Evolutionary conservation across 345 rosid species (phyloP).

Genomic region (Corchorus olitorius): DNA sequence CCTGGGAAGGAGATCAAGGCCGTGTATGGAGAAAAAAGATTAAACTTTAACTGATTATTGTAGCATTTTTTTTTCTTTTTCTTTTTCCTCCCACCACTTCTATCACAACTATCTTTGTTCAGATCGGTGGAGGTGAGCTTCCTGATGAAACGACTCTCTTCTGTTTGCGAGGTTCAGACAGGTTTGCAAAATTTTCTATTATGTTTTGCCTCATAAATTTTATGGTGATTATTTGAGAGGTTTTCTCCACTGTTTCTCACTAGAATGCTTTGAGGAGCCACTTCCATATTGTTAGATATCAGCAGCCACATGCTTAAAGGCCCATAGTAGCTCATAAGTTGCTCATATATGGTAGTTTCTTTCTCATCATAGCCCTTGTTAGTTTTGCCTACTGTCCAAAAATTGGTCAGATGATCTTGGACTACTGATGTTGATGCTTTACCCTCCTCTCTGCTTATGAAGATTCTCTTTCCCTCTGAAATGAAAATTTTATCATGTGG

Average conservation of each 20-base stretch:
- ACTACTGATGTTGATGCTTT: neutral
- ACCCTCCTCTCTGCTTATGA: too few species aligned
- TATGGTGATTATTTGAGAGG: conserved; percentile 18
- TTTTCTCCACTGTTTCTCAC: neutral
- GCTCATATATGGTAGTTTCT: neutral
- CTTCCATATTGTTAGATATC: conserved; percentile 18
- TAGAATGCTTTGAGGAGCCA: conserved; percentile 5
- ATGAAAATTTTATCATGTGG: neutral
- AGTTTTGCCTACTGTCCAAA: neutral
- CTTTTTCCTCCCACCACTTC: conserved; percentile 6
- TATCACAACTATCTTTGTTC: conserved; percentile 38
- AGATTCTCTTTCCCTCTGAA: neutral
- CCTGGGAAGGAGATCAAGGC: conserved; percentile 1
- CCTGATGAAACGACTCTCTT: conserved; percentile 86
- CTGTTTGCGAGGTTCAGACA: conserved; percentile 95
- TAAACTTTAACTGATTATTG: neutral
- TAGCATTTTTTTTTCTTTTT: neutral
- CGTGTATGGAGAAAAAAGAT: conserved; percentile 1
- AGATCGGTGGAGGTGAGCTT: conserved; percentile 89
- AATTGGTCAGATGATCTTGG: neutral
- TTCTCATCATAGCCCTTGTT: neutral
- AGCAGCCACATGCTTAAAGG: neutral
- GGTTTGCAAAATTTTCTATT: conserved; percentile 46
- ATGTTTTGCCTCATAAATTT: neutral
- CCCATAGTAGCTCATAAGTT: neutral